A percentile compares a stretch with the other conserved stretches of the same genome.
These are phyloP conservation scores for Chalciporus sp. DNA, from an alignment of 1,284 basidiomycete species.

Conservation along the genomic window DNA sequence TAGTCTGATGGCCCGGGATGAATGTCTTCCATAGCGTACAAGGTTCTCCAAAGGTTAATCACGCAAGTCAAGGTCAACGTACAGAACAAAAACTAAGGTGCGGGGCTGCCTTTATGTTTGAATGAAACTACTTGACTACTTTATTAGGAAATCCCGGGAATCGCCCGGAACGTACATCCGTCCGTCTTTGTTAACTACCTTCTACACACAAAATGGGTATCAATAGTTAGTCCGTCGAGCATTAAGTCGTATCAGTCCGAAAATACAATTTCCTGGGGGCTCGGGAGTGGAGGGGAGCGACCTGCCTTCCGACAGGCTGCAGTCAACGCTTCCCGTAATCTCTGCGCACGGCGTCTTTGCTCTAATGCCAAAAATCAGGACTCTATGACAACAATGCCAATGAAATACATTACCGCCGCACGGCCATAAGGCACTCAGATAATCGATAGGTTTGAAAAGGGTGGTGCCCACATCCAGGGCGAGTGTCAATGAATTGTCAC, in stretches of 20 bases:
- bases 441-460: constrained; percentile 63
- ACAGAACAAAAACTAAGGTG: constrained; percentile 7
- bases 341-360: constrained; percentile 51
- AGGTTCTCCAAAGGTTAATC: constrained; percentile 14
- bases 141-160: constrained; percentile 24
- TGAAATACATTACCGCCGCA: constrained; percentile 51
- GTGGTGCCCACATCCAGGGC: constrained; percentile 69
- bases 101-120: constrained; percentile 24
- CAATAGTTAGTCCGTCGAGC: not conserved
- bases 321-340: constrained; percentile 48
- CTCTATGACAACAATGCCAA: not conserved
- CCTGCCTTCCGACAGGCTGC: constrained; percentile 53
- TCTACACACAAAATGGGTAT: not conserved
- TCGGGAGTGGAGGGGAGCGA: constrained; percentile 36
- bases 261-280: constrained; percentile 1
- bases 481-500: constrained; percentile 58
- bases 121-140: constrained; percentile 27
- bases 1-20: not conserved
- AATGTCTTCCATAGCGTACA: constrained; percentile 23
- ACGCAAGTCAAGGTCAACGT: constrained; percentile 21
- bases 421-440: constrained; percentile 68
- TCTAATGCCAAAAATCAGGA: constrained; percentile 38
- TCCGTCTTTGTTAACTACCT: not conserved
- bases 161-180: not conserved
- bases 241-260: constrained; percentile 4